Evolutionary conservation across 495 filamentous ascomycete species (phyloP), one percentile per base, ranked within the genome.

Genomic region (Aspergillus nidulans): DNA sequence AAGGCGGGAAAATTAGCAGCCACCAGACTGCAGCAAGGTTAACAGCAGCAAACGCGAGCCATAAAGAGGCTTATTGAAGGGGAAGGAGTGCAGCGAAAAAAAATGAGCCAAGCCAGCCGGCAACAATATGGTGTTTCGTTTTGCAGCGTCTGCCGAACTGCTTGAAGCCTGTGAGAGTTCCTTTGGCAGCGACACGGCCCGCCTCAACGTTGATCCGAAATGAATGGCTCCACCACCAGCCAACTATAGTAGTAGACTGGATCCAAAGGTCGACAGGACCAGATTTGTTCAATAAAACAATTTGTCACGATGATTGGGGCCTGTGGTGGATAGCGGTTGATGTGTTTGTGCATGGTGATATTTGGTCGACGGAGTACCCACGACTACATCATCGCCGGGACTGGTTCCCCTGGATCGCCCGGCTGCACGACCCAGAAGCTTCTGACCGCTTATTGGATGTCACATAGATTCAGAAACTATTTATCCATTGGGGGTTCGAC

Each of bases 151-250:
- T 45, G 42, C 18, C 18, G 15, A 12, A 9, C 24, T 45, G 8
- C 21, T 7, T n/a, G 42, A 45, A 7, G 12, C 13, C 3, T 10
- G 15, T 1, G 1, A 15, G 19, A 39, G 28, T 16, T 12, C 18
- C 28, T 49, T 34, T 21, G 15, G 16, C 30, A 13, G 19, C 41
- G 28, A 40, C 40, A 51, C 53, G 50, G 55, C 19, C 49, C 58
- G 60, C 49, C 46, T 56, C 57, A 63, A 65, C 52, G 40, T 69
- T 65, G 43, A 45, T 58, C 64, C 59, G 61, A 66, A 52, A 63
- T 65, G 57, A 59, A 45, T 19, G 38, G 32, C 26, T 50, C 57
- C 57, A 59, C 57, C 28, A 16, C 19, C 30, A 32, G 16, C 41
- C 48, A 47, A 23, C 34, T n/a, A n/a, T n/a, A n/a, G n/a, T n/a